Conservation (phyloP, 2,329 filamentous ascomycete species). For the Penicillium sp. region DNA sequence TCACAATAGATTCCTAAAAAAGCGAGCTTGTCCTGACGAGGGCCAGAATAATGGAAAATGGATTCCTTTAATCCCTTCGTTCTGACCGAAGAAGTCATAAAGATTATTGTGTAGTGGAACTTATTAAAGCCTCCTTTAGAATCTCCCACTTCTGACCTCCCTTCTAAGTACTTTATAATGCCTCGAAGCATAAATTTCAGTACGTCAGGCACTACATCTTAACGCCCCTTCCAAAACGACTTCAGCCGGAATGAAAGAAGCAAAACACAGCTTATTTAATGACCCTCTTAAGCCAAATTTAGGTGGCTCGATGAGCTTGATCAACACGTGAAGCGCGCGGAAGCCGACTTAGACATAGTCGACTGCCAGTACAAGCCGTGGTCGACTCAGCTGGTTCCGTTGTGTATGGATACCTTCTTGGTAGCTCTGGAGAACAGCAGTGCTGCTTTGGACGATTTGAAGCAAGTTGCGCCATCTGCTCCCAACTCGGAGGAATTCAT, state of each 20-base stretch:
- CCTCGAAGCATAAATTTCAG: background rate
- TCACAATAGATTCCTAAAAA: too few species aligned
- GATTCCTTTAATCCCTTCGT: too few species aligned
- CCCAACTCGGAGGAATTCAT: background rate
- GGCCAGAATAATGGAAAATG: too few species aligned
- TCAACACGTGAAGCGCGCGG: background rate
- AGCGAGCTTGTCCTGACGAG: too few species aligned
- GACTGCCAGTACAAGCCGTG: background rate
- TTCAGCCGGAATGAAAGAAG: background rate
- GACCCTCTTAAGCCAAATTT: background rate
- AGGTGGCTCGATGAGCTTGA: conserved; percentile 4
- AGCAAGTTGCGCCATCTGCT: background rate
- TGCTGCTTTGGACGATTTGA: background rate
- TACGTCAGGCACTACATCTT: background rate
- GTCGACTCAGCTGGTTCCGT: background rate
- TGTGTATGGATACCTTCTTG: background rate
- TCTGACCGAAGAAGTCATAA: too few species aligned
- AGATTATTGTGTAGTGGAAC: too few species aligned
- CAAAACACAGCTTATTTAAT: background rate
- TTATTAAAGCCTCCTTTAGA: too few species aligned
- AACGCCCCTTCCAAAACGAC: background rate
- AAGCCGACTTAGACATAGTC: background rate
- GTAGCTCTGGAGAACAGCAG: background rate
- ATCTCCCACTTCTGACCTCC: too few species aligned
- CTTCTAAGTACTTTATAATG: too few species aligned